Base-by-base conservation (phyloP, 495 filamentous ascomycete genomes). In the Penicillium canariense region DNA sequence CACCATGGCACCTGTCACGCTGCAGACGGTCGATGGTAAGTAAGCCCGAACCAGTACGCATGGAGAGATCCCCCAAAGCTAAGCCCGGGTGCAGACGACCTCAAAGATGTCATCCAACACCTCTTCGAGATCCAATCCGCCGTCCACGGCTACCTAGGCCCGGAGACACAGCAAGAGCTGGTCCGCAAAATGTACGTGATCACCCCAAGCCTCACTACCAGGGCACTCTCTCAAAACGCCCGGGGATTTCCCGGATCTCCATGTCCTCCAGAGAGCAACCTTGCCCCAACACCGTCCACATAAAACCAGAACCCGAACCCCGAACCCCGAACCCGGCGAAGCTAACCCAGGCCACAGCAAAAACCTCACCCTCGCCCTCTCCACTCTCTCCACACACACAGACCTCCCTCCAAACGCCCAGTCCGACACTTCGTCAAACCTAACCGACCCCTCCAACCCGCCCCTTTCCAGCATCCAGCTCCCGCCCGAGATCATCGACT, bases 401-500 rank as follows among this genome's bases (percentile, higher is more conserved):
- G 50, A 69, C 27, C 51, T 49, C 12, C 39, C 65, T 56, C 67
- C 54, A 67, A 58, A 28, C 55, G 30, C 30, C 46, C n/a, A n/a
- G n/a, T 18, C 58, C 27, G 54, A 48, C 39, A 40, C 72, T n/a
- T n/a, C 71, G 70, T 68, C 61, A 17, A 61, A 70, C 36, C 46
- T 57, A 56, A 42, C 50, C 68, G 74, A 77, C 71, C 68, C 74
- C 62, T 70, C 66, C 63, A 77, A 78, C 47, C 68, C 76, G 62
- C 54, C 65, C 14, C 65, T 82, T 12, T 67, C 78, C 14, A 74
- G 74, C 40, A 71, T 73, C 50, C 78, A 81, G 17, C 80, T 97
- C 23, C 93, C 94, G 2, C 84, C 87, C n/a, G 92, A 96, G 59
- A 84, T 98, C 10, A 88, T 97, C 63, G 80, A 87, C 55, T 99